Evolutionary conservation across 1,139 yeast genomes (phyloP).

Genomic region (Yamadazyma siamensis): DNA sequence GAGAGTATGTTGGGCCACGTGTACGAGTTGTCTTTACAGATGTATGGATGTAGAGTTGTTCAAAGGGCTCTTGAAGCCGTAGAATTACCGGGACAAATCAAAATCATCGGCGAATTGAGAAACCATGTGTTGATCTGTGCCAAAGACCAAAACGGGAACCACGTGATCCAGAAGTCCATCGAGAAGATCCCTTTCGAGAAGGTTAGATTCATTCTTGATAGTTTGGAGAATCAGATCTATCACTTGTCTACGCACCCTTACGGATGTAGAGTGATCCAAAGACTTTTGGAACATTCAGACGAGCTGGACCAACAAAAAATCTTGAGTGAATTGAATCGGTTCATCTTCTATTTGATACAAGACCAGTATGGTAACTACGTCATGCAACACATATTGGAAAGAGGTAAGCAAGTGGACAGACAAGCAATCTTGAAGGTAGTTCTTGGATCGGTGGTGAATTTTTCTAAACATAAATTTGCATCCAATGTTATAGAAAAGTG

Average conservation of each 20-base stretch:
- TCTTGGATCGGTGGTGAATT: constrained; percentile 63
- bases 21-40: constrained; percentile 75
- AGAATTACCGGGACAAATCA: constrained; percentile 63
- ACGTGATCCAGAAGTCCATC: constrained; percentile 92
- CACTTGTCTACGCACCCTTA: constrained; percentile 93
- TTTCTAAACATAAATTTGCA: constrained; percentile 94
- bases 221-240: constrained; percentile 76
- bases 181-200: constrained; percentile 76
- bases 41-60: constrained; percentile 97
- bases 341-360: constrained; percentile 75
- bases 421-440: constrained; percentile 41
- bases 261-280: constrained; percentile 95
- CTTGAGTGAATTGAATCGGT: constrained; percentile 67
- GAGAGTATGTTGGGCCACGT: constrained; percentile 77
- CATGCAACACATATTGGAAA: constrained; percentile 89
- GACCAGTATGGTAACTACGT: constrained; percentile 98
- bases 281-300: constrained; percentile 76
- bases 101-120: constrained; percentile 67
- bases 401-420: constrained; percentile 54
- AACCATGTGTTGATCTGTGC: constrained; percentile 74
- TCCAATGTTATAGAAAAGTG: constrained; percentile 97
- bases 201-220: constrained; percentile 68
- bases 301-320: constrained; percentile 61
- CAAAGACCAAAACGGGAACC: constrained; percentile 97
- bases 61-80: constrained; percentile 88